Conservation (phyloP, 2,329 filamentous ascomycete species). For the Fusarium oxysporum region DNA sequence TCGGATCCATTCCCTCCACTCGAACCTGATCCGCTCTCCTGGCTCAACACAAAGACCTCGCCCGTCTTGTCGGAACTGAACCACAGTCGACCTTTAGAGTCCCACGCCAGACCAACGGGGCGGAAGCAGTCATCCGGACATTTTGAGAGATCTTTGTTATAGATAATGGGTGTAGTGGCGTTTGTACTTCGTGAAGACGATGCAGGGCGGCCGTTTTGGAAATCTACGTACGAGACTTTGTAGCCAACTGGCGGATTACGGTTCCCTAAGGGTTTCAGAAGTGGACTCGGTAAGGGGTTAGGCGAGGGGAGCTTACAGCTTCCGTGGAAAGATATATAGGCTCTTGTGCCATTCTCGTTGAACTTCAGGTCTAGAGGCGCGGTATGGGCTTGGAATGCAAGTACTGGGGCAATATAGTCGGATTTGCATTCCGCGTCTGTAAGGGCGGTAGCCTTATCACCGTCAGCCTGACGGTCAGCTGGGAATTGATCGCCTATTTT, state of each 20-base stretch:
- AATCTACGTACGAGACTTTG: conserved; percentile 56
- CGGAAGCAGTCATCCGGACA: conserved; percentile 72
- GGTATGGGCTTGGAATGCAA: conserved; percentile 73
- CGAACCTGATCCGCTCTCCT: neutral
- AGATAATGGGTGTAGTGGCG: conserved; percentile 64
- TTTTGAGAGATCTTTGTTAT: conserved; percentile 62
- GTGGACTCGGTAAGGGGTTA: neutral
- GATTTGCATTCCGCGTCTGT: conserved; percentile 59
- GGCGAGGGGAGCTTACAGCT: conserved; percentile 63
- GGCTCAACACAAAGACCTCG: conserved; percentile 69
- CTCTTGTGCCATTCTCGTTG: conserved; percentile 64
- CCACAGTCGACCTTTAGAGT: conserved; percentile 66
- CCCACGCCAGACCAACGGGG: conserved; percentile 69
- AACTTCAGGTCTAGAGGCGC: conserved; percentile 81
- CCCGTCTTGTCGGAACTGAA: conserved; percentile 74
- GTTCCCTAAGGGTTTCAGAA: conserved; percentile 50
- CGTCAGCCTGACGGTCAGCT: conserved; percentile 39
- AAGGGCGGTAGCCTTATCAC: conserved; percentile 42
- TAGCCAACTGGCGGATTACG: conserved; percentile 60
- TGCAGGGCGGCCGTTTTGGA: conserved; percentile 57
- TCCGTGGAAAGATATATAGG: conserved; percentile 78
- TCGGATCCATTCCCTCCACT: neutral
- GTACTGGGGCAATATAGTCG: conserved; percentile 60
- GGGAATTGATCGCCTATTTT: conserved; percentile 64
- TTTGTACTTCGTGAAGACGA: conserved; percentile 56